These are phyloP conservation scores for Ophidiomyces ophidiicola DNA, from an alignment of 2,329 filamentous ascomycete genomes.

Conservation along the genomic window DNA sequence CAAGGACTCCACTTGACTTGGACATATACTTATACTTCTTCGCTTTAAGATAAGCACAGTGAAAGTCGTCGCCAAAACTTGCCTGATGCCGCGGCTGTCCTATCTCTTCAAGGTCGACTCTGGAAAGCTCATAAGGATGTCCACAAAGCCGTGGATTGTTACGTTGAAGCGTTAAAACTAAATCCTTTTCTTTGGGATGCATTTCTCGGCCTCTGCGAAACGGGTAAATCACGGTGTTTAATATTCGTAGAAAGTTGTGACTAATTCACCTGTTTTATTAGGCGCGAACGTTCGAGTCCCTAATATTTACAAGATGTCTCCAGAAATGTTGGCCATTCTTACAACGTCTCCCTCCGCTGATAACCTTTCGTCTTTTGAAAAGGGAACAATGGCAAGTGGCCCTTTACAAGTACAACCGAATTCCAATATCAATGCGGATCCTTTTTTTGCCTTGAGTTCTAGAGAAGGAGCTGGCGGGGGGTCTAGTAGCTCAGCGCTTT, in stretches of 20 bases:
- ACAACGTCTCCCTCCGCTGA: constrained; percentile 26
- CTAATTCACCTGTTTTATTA: constrained; percentile 25
- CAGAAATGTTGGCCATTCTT: constrained; percentile 47
- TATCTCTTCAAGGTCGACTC: constrained; percentile 74
- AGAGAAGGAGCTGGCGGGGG: constrained; percentile 26
- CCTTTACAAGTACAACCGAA: constrained; percentile 29
- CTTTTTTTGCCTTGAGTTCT: constrained; percentile 29
- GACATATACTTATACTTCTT: constrained; percentile 10
- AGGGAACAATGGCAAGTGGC: constrained; percentile 22
- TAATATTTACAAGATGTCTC: constrained; percentile 72
- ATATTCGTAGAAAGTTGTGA: no score
- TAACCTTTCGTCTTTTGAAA: constrained; percentile 23
- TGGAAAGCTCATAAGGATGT: constrained; percentile 69
- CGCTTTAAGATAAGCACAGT: constrained; percentile 52
- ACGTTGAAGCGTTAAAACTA: constrained; percentile 73
- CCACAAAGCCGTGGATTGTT: constrained; percentile 72
- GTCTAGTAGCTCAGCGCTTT: constrained; percentile 35
- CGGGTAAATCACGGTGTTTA: constrained; percentile 30
- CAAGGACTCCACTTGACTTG: constrained; percentile 1
- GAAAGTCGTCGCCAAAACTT: constrained; percentile 60
- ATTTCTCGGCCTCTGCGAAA: constrained; percentile 77
- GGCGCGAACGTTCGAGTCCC: constrained; percentile 66
- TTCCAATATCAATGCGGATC: constrained; percentile 30
- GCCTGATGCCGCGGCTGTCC: constrained; percentile 74
- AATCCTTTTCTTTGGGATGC: constrained; percentile 99